Percentiles rank a stretch among this genome's conserved stretches.
Conservation (phyloP, 768 basidiomycete genomes). For the Fomitopsis serialis region DNA sequence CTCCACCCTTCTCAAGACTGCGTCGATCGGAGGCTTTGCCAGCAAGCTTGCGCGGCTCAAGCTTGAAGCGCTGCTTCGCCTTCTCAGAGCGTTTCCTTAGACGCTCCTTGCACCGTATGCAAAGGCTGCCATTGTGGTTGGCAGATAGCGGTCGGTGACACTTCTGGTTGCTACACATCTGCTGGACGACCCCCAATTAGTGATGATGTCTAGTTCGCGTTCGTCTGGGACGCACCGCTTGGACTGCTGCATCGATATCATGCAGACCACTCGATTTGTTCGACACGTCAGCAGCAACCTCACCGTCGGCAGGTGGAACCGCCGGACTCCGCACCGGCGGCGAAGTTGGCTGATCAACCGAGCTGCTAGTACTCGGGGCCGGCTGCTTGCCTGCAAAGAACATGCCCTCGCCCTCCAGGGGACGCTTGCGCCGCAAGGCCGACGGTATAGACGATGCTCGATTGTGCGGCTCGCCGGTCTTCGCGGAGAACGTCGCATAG, state of each 20-base stretch:
- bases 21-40: not conserved
- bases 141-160: constrained; percentile 33
- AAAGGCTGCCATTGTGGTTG: constrained; percentile 27
- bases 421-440: not conserved
- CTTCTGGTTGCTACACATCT: constrained; percentile 27
- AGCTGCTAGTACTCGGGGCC: not conserved
- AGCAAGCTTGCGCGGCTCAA: constrained; percentile 17
- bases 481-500: constrained; percentile 6
- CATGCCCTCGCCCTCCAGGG: not conserved
- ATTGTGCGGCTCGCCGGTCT: constrained; percentile 5
- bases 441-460: not conserved
- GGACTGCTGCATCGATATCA: not conserved
- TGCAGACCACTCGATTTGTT: not conserved
- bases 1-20: too few relatives aligned
- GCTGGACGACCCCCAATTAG: not conserved
- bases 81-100: constrained; percentile 41
- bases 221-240: not conserved
- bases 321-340: not conserved
- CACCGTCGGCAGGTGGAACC: not conserved
- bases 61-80: constrained; percentile 38
- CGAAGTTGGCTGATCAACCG: not conserved
- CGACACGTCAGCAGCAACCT: not conserved
- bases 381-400: not conserved
- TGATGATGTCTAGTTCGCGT: not conserved
- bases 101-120: constrained; percentile 37